Evolutionary conservation across 2,329 filamentous ascomycete species (phyloP), one percentile per base, ranked within the genome.

Genomic region (Hirsutella rhossiliensis): DNA sequence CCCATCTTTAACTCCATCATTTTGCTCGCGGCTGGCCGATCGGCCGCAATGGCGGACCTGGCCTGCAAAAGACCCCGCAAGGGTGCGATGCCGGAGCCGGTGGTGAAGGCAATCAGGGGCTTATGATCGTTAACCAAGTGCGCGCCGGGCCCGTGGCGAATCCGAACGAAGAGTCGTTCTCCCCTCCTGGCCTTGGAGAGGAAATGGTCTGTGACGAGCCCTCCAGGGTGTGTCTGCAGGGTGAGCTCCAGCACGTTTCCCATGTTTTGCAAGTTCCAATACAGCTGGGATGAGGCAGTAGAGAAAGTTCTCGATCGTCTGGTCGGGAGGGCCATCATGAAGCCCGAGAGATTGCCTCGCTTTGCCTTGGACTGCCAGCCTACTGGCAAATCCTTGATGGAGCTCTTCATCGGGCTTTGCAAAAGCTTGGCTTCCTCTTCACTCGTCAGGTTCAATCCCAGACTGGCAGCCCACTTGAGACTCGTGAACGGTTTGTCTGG

Each of bases 61-160:
- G 42, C 42, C 20, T 44, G 42, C 18, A 44, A n/a, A 2, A 44
- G 37, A 3, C 42, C 42, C 23, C 42, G 11, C 20, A 44, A 13
- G 3, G 42, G 42, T 13, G 42, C 42, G n/a, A 44, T 44, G 19
- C 42, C 42, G 5, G 42, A 44, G 3, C 42, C 42, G n/a, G 38
- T 44, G 12, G 42, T 44, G 8, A 44, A 44, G 37, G 42, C 42
- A 34, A 44, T 40, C 9, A 44, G 42, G 2, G 42, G 42, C 15
- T 18, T 39, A 9, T 40, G 9, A 15, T 44, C 42, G 12, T 40
- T 40, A 19, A 44, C 29, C 7, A 44, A 29, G 15, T 40, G 29
- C 6, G 27, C 37, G 5, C 38, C 42, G 4, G 42, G 42, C 2
- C 42, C 42, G 13, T 44, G 37, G n/a, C 42, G 42, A 11, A 44